phyloP scores from a whole-genome alignment of 768 basidiomycete genomes.

The Boletus rufocinnamomeus region DNA sequence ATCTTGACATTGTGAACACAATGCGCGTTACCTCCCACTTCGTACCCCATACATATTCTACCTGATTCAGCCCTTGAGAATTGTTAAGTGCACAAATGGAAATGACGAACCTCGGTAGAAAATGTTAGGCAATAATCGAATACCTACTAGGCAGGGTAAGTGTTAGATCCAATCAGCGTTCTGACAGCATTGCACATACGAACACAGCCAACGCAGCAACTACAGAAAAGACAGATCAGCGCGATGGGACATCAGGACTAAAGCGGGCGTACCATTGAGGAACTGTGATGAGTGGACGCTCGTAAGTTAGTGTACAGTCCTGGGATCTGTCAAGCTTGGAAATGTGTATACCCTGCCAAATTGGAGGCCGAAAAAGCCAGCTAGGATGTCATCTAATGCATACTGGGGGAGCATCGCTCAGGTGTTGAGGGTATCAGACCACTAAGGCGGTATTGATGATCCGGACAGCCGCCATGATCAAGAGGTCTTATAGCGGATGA shows the following conservation, averaged over 20 bases:
- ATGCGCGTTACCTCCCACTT: neutral
- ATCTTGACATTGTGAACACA: slow-evolving; percentile 31
- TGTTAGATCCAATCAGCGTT: neutral
- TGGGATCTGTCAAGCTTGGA: neutral
- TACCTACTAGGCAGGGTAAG: slow-evolving; percentile 3
- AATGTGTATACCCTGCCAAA: slow-evolving; percentile 18
- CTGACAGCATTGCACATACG: slow-evolving; percentile 6
- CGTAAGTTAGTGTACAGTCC: neutral
- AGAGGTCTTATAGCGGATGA: too few species aligned
- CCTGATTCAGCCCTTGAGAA: slow-evolving; percentile 18
- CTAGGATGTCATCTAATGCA: neutral
- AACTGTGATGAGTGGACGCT: slow-evolving; percentile 3
- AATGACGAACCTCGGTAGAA: slow-evolving; percentile 20
- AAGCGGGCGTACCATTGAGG: slow-evolving; percentile 14
- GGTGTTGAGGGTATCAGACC: neutral
- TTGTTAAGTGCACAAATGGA: neutral
- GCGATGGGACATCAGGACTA: neutral
- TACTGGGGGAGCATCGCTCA: slow-evolving; percentile 10
- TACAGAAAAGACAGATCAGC: neutral
- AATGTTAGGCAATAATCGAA: slow-evolving; percentile 31
- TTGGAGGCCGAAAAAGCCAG: slow-evolving; percentile 17
- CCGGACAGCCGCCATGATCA: too few species aligned
- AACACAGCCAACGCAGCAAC: slow-evolving; percentile 23
- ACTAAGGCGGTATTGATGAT: too few species aligned
- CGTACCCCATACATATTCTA: slow-evolving; percentile 26